A percentile compares a stretch with the other conserved stretches of the same genome.
Conservation (phyloP, 1,139 yeast genomes). For the Magnusiomyces sp. region DNA sequence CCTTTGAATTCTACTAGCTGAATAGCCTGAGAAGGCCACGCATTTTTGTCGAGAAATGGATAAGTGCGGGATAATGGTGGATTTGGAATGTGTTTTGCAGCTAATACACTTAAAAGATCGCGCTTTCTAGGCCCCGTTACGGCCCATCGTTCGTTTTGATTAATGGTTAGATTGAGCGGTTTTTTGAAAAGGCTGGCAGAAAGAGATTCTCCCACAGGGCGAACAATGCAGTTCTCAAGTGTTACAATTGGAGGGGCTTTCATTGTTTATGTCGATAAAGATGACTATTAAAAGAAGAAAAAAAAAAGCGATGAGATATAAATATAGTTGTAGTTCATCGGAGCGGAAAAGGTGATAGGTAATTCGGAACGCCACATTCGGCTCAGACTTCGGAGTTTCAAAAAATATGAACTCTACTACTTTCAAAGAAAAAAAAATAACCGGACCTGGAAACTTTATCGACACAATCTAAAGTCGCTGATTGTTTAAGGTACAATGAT, state of each 20-base stretch:
- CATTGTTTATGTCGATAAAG: background rate
- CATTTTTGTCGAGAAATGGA: slow-evolving; percentile 38
- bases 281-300: background rate
- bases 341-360: too few species aligned
- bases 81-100: slow-evolving; percentile 41
- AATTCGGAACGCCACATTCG: too few species aligned
- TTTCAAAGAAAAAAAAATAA: too few species aligned
- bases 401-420: too few species aligned
- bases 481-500: too few species aligned
- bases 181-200: slow-evolving; percentile 18
- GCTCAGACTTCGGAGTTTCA: too few species aligned
- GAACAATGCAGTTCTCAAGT: slow-evolving; percentile 20
- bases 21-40: slow-evolving; percentile 42
- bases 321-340: too few species aligned
- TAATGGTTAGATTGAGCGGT: slow-evolving; percentile 29
- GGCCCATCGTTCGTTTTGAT: slow-evolving; percentile 41
- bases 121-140: slow-evolving; percentile 43
- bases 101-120: slow-evolving; percentile 36
- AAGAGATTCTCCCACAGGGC: slow-evolving; percentile 19
- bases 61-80: slow-evolving; percentile 51
- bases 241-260: slow-evolving; percentile 13
- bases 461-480: too few species aligned
- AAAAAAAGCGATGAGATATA: background rate
- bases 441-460: too few species aligned
- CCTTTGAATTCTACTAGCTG: slow-evolving; percentile 59